Conservation (phyloP, 441 rosid species). For the Pelargonium myrrhifolium region DNA sequence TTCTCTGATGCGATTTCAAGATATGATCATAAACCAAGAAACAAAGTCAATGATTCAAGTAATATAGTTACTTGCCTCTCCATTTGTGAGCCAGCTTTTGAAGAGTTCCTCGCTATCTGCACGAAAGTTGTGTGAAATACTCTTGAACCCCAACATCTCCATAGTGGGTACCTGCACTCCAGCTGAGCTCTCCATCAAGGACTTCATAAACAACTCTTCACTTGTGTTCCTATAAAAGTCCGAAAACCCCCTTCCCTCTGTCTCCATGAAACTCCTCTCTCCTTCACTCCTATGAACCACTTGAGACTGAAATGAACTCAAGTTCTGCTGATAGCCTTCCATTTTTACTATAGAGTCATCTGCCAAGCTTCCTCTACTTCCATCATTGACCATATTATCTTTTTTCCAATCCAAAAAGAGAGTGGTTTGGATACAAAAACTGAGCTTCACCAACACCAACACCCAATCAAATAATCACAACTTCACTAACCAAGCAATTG, state of each 20-base stretch:
- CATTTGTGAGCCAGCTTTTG: conserved; percentile 66
- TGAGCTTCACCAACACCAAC: background rate
- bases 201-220: conserved; percentile 56
- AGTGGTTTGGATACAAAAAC: too few relatives aligned
- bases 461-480: background rate
- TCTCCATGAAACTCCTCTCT: conserved; percentile 26
- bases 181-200: conserved; percentile 53
- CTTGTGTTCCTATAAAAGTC: conserved; percentile 53
- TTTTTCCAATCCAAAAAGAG: conserved; percentile 6
- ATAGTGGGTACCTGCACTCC: conserved; percentile 45
- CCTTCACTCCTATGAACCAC: conserved; percentile 20
- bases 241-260: conserved; percentile 43
- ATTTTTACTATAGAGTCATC: conserved; percentile 15
- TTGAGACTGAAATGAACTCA: conserved; percentile 11
- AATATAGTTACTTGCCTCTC: conserved; percentile 48
- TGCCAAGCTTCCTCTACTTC: conserved; percentile 17
- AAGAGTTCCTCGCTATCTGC: conserved; percentile 69
- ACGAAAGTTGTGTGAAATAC: conserved; percentile 44
- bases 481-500: background rate
- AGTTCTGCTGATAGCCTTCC: conserved; percentile 19
- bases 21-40: conserved; percentile 1
- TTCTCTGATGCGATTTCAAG: background rate
- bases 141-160: conserved; percentile 60
- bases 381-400: conserved; percentile 25
- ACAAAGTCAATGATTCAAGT: background rate